Evolutionary conservation across 805 yeast genomes (phyloP).

Genomic region (Barnettozyma californica): DNA sequence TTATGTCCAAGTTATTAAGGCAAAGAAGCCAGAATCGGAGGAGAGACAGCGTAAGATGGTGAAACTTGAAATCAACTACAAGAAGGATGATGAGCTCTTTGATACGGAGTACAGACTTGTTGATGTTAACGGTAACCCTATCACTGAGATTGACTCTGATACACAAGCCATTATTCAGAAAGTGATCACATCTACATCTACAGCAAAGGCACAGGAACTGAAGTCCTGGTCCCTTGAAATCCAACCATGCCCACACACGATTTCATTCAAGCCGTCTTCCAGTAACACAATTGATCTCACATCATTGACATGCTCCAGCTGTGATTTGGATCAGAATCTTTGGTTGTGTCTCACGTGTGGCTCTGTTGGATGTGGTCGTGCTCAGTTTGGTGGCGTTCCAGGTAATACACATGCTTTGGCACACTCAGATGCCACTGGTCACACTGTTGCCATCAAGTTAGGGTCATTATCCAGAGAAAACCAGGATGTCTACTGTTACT

Average conservation of each 20-base stretch:
- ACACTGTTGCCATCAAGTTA: conserved; percentile 82
- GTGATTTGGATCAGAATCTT: conserved; percentile 68
- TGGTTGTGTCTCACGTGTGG: conserved; percentile 96
- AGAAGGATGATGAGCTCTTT: conserved; percentile 57
- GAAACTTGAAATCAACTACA: conserved; percentile 63
- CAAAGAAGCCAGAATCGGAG: conserved; percentile 30
- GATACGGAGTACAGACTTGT: conserved; percentile 24
- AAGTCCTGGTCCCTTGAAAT: conserved; percentile 92
- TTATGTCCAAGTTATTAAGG: conserved; percentile 56
- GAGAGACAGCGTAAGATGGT: conserved; percentile 40
- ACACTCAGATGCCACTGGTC: conserved; percentile 58
- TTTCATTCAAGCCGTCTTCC: conserved; percentile 32
- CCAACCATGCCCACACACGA: conserved; percentile 71
- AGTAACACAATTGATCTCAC: conserved; percentile 36
- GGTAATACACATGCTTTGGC: conserved; percentile 88
- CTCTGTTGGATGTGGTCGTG: conserved; percentile 87
- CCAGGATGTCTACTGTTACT: conserved; percentile 85
- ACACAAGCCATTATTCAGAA: conserved; percentile 30
- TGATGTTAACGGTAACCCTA: conserved; percentile 32
- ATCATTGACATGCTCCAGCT: conserved; percentile 40
- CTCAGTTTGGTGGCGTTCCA: conserved; percentile 89
- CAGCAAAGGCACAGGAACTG: conserved; percentile 59
- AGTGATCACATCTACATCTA: conserved; percentile 54
- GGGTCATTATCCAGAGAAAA: conserved; percentile 81
- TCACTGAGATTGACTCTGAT: conserved; percentile 15